phyloP scores from a whole-genome alignment of 805 yeast species.

The Ogataea wickerhamii region DNA sequence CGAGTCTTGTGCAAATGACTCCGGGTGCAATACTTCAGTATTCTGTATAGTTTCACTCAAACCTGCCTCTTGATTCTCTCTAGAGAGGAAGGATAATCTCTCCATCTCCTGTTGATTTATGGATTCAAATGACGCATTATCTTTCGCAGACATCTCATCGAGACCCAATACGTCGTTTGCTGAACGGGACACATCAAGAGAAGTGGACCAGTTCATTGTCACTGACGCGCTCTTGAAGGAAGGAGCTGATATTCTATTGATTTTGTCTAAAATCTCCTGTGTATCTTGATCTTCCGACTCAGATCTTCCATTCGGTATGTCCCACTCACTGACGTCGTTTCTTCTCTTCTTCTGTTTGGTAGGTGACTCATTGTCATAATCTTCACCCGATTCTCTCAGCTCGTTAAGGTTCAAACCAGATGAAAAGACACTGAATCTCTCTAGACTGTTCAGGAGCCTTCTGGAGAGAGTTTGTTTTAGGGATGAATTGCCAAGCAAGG shows the following conservation, averaged over 20 bases:
- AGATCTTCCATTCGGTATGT: conserved; percentile 4
- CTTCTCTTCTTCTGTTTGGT: conserved; percentile 9
- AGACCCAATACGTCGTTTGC: conserved; percentile 16
- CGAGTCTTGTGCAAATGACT: not conserved
- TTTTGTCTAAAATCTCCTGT: conserved; percentile 14
- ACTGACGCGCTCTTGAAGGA: conserved; percentile 34
- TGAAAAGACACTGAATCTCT: conserved; percentile 22
- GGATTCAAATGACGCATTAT: conserved; percentile 3
- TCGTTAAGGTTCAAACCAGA: conserved; percentile 15
- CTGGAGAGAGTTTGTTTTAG: conserved; percentile 23
- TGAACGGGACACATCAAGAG: conserved; percentile 25
- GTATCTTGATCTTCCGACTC: conserved; percentile 11
- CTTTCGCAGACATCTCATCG: conserved; percentile 10
- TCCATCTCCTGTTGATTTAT: conserved; percentile 20
- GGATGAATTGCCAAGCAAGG: conserved; percentile 14
- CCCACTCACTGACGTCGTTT: not conserved
- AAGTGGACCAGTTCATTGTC: conserved; percentile 36
- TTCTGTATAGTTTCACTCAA: not conserved
- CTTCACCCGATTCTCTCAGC: conserved; percentile 15
- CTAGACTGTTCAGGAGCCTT: conserved; percentile 18
- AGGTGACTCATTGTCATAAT: conserved; percentile 22
- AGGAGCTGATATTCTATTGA: conserved; percentile 19
- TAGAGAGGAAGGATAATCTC: conserved; percentile 10
- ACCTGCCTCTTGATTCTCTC: not conserved
- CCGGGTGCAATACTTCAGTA: not conserved